Base-by-base conservation (phyloP, 1,139 yeast species). In the Blastobotrys raffinosifermentans region DNA sequence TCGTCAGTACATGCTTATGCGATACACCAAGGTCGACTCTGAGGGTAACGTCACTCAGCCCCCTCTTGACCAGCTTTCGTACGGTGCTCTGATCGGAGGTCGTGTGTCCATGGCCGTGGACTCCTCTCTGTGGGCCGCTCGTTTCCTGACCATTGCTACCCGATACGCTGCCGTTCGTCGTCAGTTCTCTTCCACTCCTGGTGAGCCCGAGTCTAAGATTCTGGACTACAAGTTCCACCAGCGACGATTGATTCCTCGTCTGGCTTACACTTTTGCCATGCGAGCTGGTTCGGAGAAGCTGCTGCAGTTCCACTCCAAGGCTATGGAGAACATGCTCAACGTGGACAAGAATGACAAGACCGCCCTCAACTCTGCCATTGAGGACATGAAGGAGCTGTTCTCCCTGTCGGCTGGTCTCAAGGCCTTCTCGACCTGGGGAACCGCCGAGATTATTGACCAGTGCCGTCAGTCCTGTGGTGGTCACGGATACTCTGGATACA, bases 391-490 rank as follows among this genome's bases (percentile, higher is more conserved):
- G 63, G 77, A 83, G 38, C 67, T 87, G 50, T 87, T 87, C 60
- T 80, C 85, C 29, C 81, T 83, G 44, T 83, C 94, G 27, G 96
- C 94, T 29, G 82, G 94, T 33, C 72, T 86, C 60, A 87, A 87
- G 63, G 87, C 96, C 2, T 80, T 94, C 34, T 77, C 80, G 51
- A 87, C 96, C 27, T 87, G 96, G 96, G 71, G 79, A 34, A 75
- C 85, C 31, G 78, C 87, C 35, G 75, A 73, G 41, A 68, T 81
- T 50, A 87, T 87, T 55, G 95, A 85, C 57, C 87, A 87, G 65
- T 73, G 87, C 47, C 77, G 96, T 64, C 96, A 87, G 67, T 75
- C 94, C n/a, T 87, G 96, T 66, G 96, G 96, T 63, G 96, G 96
- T 35, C 96, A 86, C 57, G 96, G 96, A 31, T 87, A 87, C 64